These are phyloP conservation scores for Coemansia sp. DNA, from an alignment of 192 early-diverging fungal genomes.

Conservation along the genomic window DNA sequence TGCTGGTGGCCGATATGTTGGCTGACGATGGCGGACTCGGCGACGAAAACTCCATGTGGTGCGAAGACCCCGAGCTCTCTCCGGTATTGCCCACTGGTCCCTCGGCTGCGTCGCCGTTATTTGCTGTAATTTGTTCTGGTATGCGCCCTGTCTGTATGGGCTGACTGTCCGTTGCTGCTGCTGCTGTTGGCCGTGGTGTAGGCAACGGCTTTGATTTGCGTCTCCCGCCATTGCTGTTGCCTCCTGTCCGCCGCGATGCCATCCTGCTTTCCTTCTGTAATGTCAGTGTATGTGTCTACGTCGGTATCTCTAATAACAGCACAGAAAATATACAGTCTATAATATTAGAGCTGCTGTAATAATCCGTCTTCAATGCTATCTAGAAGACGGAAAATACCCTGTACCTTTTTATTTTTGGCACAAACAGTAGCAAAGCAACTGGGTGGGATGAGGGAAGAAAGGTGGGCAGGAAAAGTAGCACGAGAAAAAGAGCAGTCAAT, in stretches of 20 bases:
- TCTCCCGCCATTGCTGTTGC: conserved; percentile 6
- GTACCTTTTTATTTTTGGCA: too few relatives aligned
- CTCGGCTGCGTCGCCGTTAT: neutral
- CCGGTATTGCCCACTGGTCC: neutral
- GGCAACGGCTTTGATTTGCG: conserved; percentile 2
- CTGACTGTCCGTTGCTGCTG: conserved; percentile 1
- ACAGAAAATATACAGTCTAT: too few relatives aligned
- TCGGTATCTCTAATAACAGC: too few relatives aligned
- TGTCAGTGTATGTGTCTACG: too few relatives aligned
- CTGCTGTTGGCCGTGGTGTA: conserved; percentile 1
- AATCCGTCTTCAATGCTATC: too few relatives aligned
- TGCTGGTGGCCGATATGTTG: conserved; percentile 34
- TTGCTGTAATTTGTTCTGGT: conserved; percentile 15
- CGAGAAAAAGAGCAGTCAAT: neutral
- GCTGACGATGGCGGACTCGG: conserved; percentile 51
- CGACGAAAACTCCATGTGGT: conserved; percentile 35
- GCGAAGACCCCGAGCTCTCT: conserved; percentile 44
- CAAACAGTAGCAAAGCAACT: too few relatives aligned
- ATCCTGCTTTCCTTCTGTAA: conserved; percentile 4
- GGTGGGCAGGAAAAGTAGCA: too few relatives aligned
- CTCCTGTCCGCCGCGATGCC: conserved; percentile 3
- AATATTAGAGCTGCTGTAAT: too few relatives aligned
- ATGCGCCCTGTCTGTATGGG: neutral
- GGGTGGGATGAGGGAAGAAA: too few relatives aligned
- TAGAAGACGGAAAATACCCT: too few relatives aligned